phyloP scores from a whole-genome alignment of 78 protist genomes.

The Dictyostelium firmibasis region DNA sequence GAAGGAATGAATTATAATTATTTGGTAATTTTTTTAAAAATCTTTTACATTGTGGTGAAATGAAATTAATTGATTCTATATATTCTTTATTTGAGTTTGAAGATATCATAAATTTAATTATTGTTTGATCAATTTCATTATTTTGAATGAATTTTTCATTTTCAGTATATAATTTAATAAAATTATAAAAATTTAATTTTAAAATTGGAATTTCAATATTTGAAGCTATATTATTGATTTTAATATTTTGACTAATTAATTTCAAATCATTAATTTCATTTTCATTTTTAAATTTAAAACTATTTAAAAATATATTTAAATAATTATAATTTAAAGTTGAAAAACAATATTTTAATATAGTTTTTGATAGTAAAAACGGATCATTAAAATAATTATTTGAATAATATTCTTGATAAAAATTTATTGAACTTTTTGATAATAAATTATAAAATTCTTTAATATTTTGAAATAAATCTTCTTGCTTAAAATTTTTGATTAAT shows the following conservation, averaged over 20 bases:
- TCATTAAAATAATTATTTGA: neutral
- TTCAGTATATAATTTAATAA: no score
- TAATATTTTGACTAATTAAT: neutral
- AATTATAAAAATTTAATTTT: no score
- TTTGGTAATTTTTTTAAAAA: neutral
- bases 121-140: neutral
- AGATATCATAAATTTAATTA: neutral
- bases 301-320: no score
- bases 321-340: neutral
- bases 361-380: neutral
- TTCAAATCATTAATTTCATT: neutral
- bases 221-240: neutral
- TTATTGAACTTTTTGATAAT: neutral
- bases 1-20: no score
- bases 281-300: neutral
- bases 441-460: neutral
- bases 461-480: no score
- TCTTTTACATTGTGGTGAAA: neutral
- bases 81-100: neutral
- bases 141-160: neutral
- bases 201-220: neutral
- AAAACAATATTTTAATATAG: no score
- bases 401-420: no score
- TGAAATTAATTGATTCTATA: neutral
- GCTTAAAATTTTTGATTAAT: no score